phyloP scores from a whole-genome alignment of 176 grass and related monocot genomes.

The Hordeum vulgare region MorexV3_pseudomolecules_assembly NC_058522.1:413660669-413661168 shows the following conservation, averaged over 20 bases:
- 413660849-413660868: neutral
- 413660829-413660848: neutral
- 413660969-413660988: neutral
- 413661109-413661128: constrained; percentile 43
- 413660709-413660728: neutral
- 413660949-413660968: neutral
- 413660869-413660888: neutral
- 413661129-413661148: constrained; percentile 55
- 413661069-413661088: constrained; percentile 36
- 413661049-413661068: constrained; percentile 32
- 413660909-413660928: neutral
- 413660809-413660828: neutral
- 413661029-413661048: neutral
- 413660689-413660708: too few species aligned
- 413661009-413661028: neutral
- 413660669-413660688: too few species aligned
- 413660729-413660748: neutral
- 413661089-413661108: constrained; percentile 35
- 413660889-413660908: neutral
- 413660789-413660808: neutral
- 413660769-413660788: neutral
- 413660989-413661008: neutral
- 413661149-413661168: constrained; percentile 10
- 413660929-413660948: neutral
- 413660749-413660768: neutral